Base-by-base conservation (phyloP, 805 yeast species). In the Candida palmyrensis region DNA sequence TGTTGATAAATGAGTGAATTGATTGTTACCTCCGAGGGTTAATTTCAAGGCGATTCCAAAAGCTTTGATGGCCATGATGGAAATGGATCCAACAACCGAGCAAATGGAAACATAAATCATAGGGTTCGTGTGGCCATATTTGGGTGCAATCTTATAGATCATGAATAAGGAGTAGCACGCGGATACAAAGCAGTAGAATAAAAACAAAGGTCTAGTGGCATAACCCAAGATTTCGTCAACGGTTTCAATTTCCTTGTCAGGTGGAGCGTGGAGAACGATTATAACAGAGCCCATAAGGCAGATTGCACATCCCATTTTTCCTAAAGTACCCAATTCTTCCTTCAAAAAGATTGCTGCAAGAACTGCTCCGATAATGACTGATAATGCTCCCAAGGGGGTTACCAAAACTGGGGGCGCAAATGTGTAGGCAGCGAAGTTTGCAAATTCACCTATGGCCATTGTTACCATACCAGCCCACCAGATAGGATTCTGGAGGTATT, bases 381-480 rank as follows among this genome's bases (percentile, higher is more conserved):
- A 78, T 18, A 87, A 64, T 0, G 96, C 96, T 9, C 96, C 96
- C 35, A 87, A 65, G 5, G 96, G 96, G 4, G 96, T 87, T 26
- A 87, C 96, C 45, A 87, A 60, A 42, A 88, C 83, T 1, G 96
- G 94, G 3, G 96, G 96, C 0, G 96, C 96, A 69, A 87, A 87
- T 2, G 96, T 87, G 53, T 87, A 87, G 0, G 96, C 96, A 3
- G 96, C 96, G 53, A 87, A 87, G 53, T 87, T 87, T 37, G 96
- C 95, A 25, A 87, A 61, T 53, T 87, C 96, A 5, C 96, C 96
- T 15, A 87, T 60, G 2, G 92, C 95, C 96, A 87, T 80, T 30
- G 94, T 78, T 19, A 78, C 49, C 72, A 88, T 88, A 9, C 96
- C 96, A 1, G 90, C 84, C 85, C 95, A 84, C 96, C 96, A 87